These are phyloP conservation scores for Boletus rex-veris DNA, from an alignment of 768 basidiomycete species.

Conservation along the genomic window DNA sequence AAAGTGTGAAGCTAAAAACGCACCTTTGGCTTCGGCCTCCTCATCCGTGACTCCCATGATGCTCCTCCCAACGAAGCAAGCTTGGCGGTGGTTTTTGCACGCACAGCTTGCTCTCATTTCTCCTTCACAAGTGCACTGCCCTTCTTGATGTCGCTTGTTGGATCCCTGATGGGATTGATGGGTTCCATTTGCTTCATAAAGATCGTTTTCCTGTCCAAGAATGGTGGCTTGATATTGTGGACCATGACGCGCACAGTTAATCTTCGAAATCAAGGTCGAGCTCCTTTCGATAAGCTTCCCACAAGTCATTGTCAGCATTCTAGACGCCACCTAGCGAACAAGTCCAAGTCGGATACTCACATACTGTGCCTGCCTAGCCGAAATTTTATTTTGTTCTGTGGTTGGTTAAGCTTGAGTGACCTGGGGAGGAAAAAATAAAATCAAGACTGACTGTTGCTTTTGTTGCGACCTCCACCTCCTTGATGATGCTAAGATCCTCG, in stretches of 20 bases:
- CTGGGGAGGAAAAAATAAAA: neutral
- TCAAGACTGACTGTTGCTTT: conserved; percentile 61
- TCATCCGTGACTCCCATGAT: conserved; percentile 97
- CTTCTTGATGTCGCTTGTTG: no score
- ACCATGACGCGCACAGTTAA: conserved; percentile 97
- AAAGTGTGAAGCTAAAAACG: conserved; percentile 33
- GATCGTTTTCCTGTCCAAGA: conserved; percentile 93
- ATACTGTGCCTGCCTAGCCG: conserved; percentile 95
- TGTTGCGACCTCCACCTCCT: conserved; percentile 70
- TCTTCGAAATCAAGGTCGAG: conserved; percentile 96
- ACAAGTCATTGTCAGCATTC: conserved; percentile 98
- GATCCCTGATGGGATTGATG: conserved; percentile 93
- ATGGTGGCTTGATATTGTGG: conserved; percentile 95
- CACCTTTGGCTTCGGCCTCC: conserved; percentile 88
- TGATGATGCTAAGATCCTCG: conserved; percentile 71
- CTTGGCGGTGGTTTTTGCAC: conserved; percentile 95
- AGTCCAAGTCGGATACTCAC: conserved; percentile 42
- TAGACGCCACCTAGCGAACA: conserved; percentile 33
- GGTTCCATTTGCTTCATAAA: conserved; percentile 97
- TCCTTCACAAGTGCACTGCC: conserved; percentile 90
- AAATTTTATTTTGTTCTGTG: conserved; percentile 81
- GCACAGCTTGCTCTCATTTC: conserved; percentile 93
- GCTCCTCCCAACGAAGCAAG: conserved; percentile 90
- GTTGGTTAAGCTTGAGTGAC: conserved; percentile 15
- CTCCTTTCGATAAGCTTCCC: conserved; percentile 91